Base-by-base conservation (phyloP, 805 yeast genomes). In the Candida boleticola region DNA sequence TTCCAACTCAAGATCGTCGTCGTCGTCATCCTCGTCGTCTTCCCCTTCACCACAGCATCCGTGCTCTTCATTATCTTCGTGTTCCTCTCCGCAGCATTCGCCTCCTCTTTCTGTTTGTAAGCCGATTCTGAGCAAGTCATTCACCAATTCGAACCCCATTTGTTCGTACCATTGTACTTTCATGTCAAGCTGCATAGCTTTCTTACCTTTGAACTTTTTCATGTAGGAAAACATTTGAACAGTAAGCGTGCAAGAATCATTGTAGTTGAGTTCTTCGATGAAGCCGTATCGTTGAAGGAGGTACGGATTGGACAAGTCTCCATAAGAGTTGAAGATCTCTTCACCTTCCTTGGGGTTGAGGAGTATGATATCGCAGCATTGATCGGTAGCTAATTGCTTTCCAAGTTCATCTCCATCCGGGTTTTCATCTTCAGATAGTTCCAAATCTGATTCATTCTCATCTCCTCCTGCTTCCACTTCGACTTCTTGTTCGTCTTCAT, bases 321-420 rank as follows among this genome's bases (percentile, higher is more conserved):
- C 97, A 53, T 89, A 90, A 0, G 93, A 81, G 62, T 88, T 89
- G 68, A 82, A 86, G 11, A 92, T 54, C 54, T 92, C 97, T 43
- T 50, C 55, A 3, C 52, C 47, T 10, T 68, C 58, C 5, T 79
- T 78, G 1, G 61, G 55, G 11, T 56, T 58, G 16, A 70, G 66
- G 2, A 83, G 53, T 0, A 77, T 70, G 11, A 89, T 79, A 51
- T 89, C 96, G 51, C 95, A 87, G 48, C 89, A 82, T 44, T 78
- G 63, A 22, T 64, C 65, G n/a, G 44, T 46, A 3, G 73, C 61
- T 6, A 68, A 51, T 16, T 73, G 74, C 1, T 53, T 22, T 11
- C 37, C 49, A 5, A 50, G 58, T 2, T 42, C 52, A 10, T 46
- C 52, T 19, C 51, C 61, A 10, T 51, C 58, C 10, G 34, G 13